Base-by-base conservation (phyloP, 1,284 basidiomycete species). In the Inonotus obliquus region DNA sequence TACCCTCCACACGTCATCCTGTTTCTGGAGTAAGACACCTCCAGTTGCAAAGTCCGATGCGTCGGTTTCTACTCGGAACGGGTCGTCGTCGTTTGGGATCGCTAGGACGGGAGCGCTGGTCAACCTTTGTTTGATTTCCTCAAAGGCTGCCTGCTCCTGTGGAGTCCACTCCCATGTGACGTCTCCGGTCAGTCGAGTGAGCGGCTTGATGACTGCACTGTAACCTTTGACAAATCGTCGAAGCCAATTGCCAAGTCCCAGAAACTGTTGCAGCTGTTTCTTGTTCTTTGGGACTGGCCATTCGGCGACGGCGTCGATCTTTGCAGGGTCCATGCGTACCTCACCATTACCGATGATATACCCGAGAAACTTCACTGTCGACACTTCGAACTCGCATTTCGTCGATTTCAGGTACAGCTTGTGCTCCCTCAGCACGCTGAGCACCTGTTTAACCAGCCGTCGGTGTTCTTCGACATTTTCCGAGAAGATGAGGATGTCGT, bases 231-330 rank as follows among this genome's bases (percentile, higher is more conserved):
- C 67, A 61, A 69, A 68, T 7, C 59, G 52, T 7, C 62, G 19
- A 29, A 68, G 67, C 55, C 66, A 68, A 54, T 69, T 69, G 17
- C 62, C 57, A 48, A 69, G 67, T 1, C 66, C 65, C 1, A 68
- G 48, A 54, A 69, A 69, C 2, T 48, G 27, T 52, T 67, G 67
- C 3, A 69, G 41, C 29, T 69, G 61, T 21, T 63, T 65, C 35
- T 64, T 54, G 11, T 41, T 60, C 6, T 9, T 41, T 2, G 69
- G 70, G 2, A 29, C n/a, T 4, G 66, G 68, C 72, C 71, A 73
- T 2, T 54, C 19, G 0, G 23, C 17, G 27, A 72, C 60, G 2
- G 65, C 52, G 0, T 64, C 29, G 0, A 70, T 51, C 62, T 73
- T 72, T 7, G 45, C 60, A 2, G 56, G 59, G 29, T 68, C 64